phyloP scores from a whole-genome alignment of 1,284 basidiomycete species.

The Vanrija humicola region DNA sequence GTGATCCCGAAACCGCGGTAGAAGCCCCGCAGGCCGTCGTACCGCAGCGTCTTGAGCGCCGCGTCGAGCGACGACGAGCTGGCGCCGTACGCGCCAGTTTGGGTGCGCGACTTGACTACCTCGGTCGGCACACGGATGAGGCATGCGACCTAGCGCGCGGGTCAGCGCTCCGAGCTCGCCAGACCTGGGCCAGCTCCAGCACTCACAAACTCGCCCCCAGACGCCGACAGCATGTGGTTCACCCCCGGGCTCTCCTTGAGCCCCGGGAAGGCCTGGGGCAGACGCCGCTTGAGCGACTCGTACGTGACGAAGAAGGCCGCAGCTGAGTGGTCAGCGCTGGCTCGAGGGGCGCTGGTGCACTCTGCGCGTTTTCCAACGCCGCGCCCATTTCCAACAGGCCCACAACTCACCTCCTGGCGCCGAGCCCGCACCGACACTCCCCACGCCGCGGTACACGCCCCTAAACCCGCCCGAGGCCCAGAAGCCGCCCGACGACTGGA shows the following conservation, averaged over 20 bases:
- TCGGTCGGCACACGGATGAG: slow-evolving; percentile 91
- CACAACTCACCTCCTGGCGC: slow-evolving; percentile 78
- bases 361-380: background rate
- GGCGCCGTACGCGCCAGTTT: slow-evolving; percentile 66
- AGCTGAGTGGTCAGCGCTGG: slow-evolving; percentile 54
- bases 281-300: slow-evolving; percentile 73
- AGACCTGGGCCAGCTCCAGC: slow-evolving; percentile 2
- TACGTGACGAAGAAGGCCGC: slow-evolving; percentile 95
- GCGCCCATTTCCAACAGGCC: too few relatives aligned
- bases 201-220: slow-evolving; percentile 72
- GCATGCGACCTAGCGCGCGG: slow-evolving; percentile 68
- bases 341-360: too few relatives aligned
- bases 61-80: slow-evolving; percentile 40
- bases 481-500: slow-evolving; percentile 88
- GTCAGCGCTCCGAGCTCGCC: background rate
- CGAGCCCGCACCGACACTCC: slow-evolving; percentile 91
- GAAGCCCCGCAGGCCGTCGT: slow-evolving; percentile 65
- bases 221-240: slow-evolving; percentile 77
- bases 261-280: slow-evolving; percentile 54
- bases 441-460: slow-evolving; percentile 90
- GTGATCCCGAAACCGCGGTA: slow-evolving; percentile 77
- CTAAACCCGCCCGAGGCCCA: slow-evolving; percentile 78
- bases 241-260: slow-evolving; percentile 59
- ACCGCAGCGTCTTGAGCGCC: slow-evolving; percentile 53
- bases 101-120: slow-evolving; percentile 81